Conservation (phyloP, 805 yeast species). For the Saccharomycopsis vini region DNA sequence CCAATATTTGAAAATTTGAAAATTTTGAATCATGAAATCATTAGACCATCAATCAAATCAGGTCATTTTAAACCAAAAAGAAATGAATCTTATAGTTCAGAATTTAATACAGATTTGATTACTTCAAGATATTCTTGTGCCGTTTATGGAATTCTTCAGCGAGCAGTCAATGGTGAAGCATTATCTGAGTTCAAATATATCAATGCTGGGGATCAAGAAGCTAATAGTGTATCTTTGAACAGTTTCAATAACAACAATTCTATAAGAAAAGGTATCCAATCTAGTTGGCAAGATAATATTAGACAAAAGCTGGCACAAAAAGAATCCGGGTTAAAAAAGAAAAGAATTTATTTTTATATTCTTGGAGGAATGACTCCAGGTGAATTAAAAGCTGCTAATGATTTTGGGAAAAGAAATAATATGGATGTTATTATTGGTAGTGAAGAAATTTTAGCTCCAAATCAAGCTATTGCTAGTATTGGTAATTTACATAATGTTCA, state of each 20-base stretch:
- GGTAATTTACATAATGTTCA: conserved; percentile 27
- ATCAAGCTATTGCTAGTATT: conserved; percentile 31
- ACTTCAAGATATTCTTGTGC: no score
- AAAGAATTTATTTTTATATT: conserved; percentile 69
- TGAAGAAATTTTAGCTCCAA: conserved; percentile 58
- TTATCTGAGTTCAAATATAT: conserved; percentile 66
- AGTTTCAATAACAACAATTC: conserved; percentile 33
- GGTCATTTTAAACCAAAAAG: no score
- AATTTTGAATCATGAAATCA: conserved; percentile 25
- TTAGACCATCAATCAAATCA: conserved; percentile 22
- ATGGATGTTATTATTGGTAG: conserved; percentile 78
- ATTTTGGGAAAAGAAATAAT: conserved; percentile 49
- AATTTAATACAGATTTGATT: no score
- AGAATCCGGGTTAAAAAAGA: conserved; percentile 48
- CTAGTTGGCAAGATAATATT: conserved; percentile 73
- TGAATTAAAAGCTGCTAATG: conserved; percentile 70
- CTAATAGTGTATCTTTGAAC: conserved; percentile 21
- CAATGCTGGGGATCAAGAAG: conserved; percentile 62
- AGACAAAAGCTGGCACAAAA: conserved; percentile 24
- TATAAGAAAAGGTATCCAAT: conserved; percentile 59
- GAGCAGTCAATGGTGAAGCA: conserved; percentile 24
- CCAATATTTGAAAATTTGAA: conserved; percentile 50
- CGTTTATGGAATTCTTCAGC: no score
- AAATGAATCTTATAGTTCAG: no score
- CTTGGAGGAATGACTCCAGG: conserved; percentile 87